Evolutionary conservation across 345 rosid genomes (phyloP).

Genomic region (Hevea brasiliensis): DNA sequence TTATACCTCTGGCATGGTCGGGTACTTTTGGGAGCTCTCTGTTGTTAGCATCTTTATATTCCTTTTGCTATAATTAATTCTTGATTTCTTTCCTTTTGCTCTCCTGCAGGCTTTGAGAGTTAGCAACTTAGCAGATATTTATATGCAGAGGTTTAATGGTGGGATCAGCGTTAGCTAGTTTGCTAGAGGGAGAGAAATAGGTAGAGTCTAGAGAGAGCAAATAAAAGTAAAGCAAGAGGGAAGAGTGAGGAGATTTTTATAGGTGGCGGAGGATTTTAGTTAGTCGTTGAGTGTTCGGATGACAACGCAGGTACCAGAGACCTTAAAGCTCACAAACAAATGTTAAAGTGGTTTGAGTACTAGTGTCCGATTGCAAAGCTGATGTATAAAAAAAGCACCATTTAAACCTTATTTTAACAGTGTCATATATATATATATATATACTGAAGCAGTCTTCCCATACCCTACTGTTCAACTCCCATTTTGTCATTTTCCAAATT

Average conservation of each 20-base stretch:
- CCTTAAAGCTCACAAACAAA: too few species aligned
- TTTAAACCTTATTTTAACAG: slow-evolving; percentile 32
- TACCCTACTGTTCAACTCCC: slow-evolving; percentile 17
- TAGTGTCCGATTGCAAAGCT: slow-evolving; percentile 15
- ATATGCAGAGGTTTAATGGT: too few species aligned
- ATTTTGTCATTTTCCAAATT: slow-evolving; percentile 35
- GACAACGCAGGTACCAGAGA: background rate
- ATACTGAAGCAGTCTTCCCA: slow-evolving; percentile 4
- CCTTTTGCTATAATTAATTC: background rate
- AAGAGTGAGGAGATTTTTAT: slow-evolving; percentile 8
- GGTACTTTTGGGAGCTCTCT: slow-evolving; percentile 42
- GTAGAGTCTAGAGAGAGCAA: too few species aligned
- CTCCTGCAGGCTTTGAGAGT: too few species aligned
- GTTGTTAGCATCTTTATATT: slow-evolving; percentile 42
- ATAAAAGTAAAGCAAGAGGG: background rate
- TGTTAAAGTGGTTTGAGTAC: background rate
- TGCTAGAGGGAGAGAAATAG: too few species aligned
- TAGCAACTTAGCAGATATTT: too few species aligned
- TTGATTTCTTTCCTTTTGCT: too few species aligned
- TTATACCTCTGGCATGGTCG: slow-evolving; percentile 72
- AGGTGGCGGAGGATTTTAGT: background rate
- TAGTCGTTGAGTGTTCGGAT: background rate
- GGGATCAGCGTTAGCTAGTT: too few species aligned
- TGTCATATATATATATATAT: too few species aligned
- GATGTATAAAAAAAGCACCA: background rate